Base-by-base conservation (phyloP, 345 rosid species). In the Draba incana region DNA sequence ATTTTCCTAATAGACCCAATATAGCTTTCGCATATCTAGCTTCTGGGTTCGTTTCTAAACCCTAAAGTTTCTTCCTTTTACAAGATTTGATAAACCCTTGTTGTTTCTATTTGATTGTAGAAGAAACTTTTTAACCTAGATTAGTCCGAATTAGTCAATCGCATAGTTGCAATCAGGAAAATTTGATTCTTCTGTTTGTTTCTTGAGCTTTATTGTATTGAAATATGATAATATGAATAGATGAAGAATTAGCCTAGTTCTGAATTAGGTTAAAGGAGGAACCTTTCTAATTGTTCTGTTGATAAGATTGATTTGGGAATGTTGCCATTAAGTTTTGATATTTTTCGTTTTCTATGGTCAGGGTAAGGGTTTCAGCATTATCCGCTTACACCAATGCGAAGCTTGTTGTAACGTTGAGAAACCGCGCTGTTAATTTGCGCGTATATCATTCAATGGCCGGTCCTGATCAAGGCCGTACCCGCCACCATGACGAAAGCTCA, bases 361-460 rank as follows among this genome's bases (percentile, higher is more conserved):
- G 64, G 51, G 45, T 57, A 5, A 48, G 10, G 53, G 66, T 64
- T 57, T 63, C 70, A 20, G 20, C 20, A 56, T 63, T 69, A 4
- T 57, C 14, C 30, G 42, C 10, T 30, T 57, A 48, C n/a, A 27
- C 27, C 57, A 20, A 39, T 72, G 59, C 65, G n/a, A 72, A 72
- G 60, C 47, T 64, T 72, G 71, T 64, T 72, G 71, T 57, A 49
- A 23, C 60, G 4, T 72, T 65, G 66, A 65, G 45, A 43, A 39
- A 24, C 23, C 4, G 2, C 2, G 44, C 15, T 39, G 53, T 9
- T 41, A 64, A 49, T 52, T 28, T 49, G 0, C 45, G 31, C 38
- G 0, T 41, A 23, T 47, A 41, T 48, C 4, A 12, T 25, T 59
- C 66, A 24, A 86, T 84, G 88, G 81, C 78, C 0, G 42, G 79